Evolutionary conservation across 2,329 filamentous ascomycete genomes (phyloP).

Genomic region (Coleophoma cylindrospora): DNA sequence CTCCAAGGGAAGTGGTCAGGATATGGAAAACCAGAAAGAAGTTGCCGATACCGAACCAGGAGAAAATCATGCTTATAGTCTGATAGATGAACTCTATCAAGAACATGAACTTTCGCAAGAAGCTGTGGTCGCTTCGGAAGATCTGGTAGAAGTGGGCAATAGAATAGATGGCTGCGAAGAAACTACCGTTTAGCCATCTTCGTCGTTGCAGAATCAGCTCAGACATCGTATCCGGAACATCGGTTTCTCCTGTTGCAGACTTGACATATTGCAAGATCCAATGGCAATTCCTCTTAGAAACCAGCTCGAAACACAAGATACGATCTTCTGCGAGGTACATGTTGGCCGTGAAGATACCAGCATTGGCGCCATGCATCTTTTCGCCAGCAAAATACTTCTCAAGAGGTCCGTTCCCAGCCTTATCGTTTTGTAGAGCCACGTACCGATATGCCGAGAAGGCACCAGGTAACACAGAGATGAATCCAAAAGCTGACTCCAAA

Average conservation of each 20-base stretch:
- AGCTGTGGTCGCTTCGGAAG: conserved; percentile 86
- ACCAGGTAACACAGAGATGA: conserved; percentile 93
- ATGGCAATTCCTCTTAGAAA: conserved; percentile 93
- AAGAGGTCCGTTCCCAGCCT: conserved; percentile 84
- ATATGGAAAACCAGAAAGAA: conserved; percentile 99
- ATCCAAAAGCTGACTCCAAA: conserved; percentile 93
- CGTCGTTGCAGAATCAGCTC: conserved; percentile 94
- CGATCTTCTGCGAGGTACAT: conserved; percentile 99
- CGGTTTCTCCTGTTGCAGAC: conserved; percentile 92
- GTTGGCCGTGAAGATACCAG: conserved; percentile 96
- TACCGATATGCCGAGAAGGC: conserved; percentile 98
- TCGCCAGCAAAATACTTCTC: conserved; percentile 98
- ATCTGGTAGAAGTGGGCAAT: conserved; percentile 95
- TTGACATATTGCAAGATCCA: conserved; percentile 99
- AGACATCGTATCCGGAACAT: conserved; percentile 89
- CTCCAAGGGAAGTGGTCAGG: conserved; percentile 79
- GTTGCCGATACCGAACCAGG: conserved; percentile 97
- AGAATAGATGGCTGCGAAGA: conserved; percentile 96
- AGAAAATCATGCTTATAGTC: conserved; percentile 94
- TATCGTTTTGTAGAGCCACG: conserved; percentile 92
- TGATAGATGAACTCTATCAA: conserved; percentile 92
- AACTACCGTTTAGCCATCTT: conserved; percentile 96
- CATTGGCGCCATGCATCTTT: conserved; percentile 82
- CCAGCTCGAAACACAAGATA: conserved; percentile 97
- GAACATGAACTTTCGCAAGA: conserved; percentile 83